Conservation (phyloP, 2,329 filamentous ascomycete genomes). For the Colletotrichum sp. region DNA sequence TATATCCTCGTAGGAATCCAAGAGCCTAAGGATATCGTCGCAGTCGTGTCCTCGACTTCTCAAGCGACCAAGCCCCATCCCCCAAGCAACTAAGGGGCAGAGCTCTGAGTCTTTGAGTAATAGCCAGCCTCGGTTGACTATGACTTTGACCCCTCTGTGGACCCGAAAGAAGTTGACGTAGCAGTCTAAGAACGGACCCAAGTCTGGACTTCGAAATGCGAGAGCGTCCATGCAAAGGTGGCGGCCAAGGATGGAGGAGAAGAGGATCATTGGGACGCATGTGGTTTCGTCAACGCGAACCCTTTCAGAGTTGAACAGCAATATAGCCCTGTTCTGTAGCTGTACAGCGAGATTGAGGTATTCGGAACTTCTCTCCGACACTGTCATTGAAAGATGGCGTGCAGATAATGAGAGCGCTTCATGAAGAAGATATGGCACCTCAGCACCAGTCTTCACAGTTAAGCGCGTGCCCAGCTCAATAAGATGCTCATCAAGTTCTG, state of each 20-base stretch:
- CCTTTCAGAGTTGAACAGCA: constrained; percentile 31
- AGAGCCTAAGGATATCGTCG: neutral
- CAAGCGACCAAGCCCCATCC: neutral
- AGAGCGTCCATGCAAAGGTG: constrained; percentile 39
- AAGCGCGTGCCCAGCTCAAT: constrained; percentile 23
- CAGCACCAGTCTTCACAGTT: constrained; percentile 27
- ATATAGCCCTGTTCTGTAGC: constrained; percentile 36
- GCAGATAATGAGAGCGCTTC: constrained; percentile 40
- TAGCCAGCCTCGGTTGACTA: constrained; percentile 15
- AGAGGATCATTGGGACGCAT: constrained; percentile 37
- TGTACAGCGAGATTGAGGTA: constrained; percentile 28
- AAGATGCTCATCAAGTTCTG: constrained; percentile 25
- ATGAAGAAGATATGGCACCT: constrained; percentile 38
- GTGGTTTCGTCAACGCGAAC: constrained; percentile 28
- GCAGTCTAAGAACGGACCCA: constrained; percentile 30
- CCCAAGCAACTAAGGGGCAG: neutral
- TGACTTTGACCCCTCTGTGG: constrained; percentile 25
- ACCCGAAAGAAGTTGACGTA: constrained; percentile 33
- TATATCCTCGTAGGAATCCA: constrained; percentile 4
- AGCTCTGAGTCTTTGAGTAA: neutral
- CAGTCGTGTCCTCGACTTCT: neutral
- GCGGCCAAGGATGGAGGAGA: constrained; percentile 35
- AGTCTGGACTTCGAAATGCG: constrained; percentile 23
- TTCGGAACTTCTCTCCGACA: constrained; percentile 24
- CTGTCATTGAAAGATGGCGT: constrained; percentile 34